Base-by-base conservation (phyloP, 176 grass and related monocot species). In the Ananas comosus region DNA sequence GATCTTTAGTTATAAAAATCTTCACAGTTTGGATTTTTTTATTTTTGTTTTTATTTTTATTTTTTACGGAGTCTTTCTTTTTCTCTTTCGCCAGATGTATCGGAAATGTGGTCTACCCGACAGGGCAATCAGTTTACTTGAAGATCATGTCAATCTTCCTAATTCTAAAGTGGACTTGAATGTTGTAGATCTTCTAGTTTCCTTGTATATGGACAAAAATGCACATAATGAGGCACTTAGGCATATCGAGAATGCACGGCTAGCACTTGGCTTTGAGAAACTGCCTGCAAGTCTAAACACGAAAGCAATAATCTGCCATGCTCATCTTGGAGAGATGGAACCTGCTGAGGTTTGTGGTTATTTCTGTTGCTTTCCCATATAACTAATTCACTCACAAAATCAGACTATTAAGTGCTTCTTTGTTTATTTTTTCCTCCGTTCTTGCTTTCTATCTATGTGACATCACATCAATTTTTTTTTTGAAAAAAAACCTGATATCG, bases 261-360 rank as follows among this genome's bases (percentile, higher is more conserved):
- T 65, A 68, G 49, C 79, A 10, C 68, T 76, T 68, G 68, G 73
- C 53, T 77, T 57, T 66, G 67, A 68, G n/a, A 76, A 80, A 66
- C 70, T 90, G 50, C 86, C 77, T 10, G 68, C 92, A 21, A 65
- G 84, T 61, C 78, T 97, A 78, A 82, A 85, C 78, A 79, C 77
- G 0, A 97, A 97, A 76, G 79, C 66, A 49, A 72, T 81, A 67
- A 76, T 97, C 61, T 90, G 89, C 49, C 76, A 79, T 51, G 89
- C 93, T 69, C 65, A 83, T 85, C 71, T 87, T 51, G 93, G 93
- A 76, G 80, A 97, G n/a, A 81, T 92, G 89, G 71, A 78, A 65
- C 47, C 87, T 85, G 79, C 84, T 73, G 86, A 97, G 93, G 91
- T 91, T 79, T 80, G 79, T 72, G 14, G 59, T 75, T 51, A 66